Conservation (phyloP, 2,329 filamentous ascomycete genomes). For the Botrytis fabae region DNA sequence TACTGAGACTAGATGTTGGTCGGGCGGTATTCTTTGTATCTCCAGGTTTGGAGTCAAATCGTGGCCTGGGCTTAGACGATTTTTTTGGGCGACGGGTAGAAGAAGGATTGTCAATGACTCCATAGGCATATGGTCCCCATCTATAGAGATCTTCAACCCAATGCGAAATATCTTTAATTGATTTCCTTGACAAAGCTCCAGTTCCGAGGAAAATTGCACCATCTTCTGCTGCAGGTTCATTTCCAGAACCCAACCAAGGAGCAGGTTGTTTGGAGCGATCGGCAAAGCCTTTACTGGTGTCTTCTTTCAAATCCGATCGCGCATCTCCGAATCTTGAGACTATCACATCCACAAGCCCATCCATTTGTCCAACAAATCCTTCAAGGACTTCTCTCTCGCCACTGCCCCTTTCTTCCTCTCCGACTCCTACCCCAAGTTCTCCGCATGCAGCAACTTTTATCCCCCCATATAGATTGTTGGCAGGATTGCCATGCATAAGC, state of each 20-base stretch:
- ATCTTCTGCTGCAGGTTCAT: constrained; percentile 68
- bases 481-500: constrained; percentile 84
- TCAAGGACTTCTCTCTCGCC: constrained; percentile 92
- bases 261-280: constrained; percentile 38
- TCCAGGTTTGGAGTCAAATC: not conserved
- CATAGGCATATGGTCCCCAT: constrained; percentile 83
- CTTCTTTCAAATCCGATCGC: constrained; percentile 36
- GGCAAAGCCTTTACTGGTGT: constrained; percentile 33
- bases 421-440: constrained; percentile 89
- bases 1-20: constrained; percentile 12
- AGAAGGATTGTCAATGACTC: constrained; percentile 75
- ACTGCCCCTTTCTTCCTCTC: constrained; percentile 92
- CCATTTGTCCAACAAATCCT: constrained; percentile 75
- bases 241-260: constrained; percentile 72
- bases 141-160: constrained; percentile 90
- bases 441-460: constrained; percentile 88
- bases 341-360: constrained; percentile 83
- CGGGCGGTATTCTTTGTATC: constrained; percentile 1
- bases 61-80: constrained; percentile 31
- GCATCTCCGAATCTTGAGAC: constrained; percentile 76
- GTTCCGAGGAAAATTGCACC: constrained; percentile 84
- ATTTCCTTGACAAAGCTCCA: constrained; percentile 69
- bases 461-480: constrained; percentile 74
- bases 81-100: constrained; percentile 55
- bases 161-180: constrained; percentile 69